These are phyloP conservation scores for Venturia asperata DNA, from an alignment of 2,329 filamentous ascomycete genomes.

Conservation along the genomic window DNA sequence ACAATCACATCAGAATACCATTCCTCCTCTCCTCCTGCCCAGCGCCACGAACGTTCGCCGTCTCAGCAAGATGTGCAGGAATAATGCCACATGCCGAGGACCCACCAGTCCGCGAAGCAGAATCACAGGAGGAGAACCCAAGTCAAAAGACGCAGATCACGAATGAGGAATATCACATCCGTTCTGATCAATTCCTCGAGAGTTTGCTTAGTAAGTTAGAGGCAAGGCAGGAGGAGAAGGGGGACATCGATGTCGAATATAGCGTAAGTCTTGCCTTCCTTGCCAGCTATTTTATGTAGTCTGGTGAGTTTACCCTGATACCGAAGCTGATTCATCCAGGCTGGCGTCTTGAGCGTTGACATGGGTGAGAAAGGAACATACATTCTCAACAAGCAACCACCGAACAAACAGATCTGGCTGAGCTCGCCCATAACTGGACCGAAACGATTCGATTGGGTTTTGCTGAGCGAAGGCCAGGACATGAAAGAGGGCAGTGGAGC, in stretches of 20 bases:
- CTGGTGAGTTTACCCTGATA: background rate
- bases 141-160: conserved; percentile 57
- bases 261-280: conserved; percentile 53
- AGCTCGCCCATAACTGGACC: conserved; percentile 85
- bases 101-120: conserved; percentile 32
- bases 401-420: conserved; percentile 96
- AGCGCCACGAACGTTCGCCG: conserved; percentile 2
- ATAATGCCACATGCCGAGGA: conserved; percentile 28
- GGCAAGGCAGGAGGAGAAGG: conserved; percentile 61
- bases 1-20: conserved; percentile 9
- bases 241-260: conserved; percentile 82
- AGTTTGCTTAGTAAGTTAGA: conserved; percentile 57
- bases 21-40: conserved; percentile 3
- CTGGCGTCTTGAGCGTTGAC: conserved; percentile 74
- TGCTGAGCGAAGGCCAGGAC: conserved; percentile 62
- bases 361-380: conserved; percentile 69
- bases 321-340: conserved; percentile 42
- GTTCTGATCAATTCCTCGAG: conserved; percentile 69
- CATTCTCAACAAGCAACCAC: conserved; percentile 96
- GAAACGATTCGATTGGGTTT: conserved; percentile 88
- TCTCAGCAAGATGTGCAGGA: conserved; percentile 12
- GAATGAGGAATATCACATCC: conserved; percentile 65
- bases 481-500: conserved; percentile 69
- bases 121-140: conserved; percentile 23
- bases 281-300: background rate